These are phyloP conservation scores for Talaromyces sp. DNA, from an alignment of 2,329 filamentous ascomycete genomes.

Conservation along the genomic window DNA sequence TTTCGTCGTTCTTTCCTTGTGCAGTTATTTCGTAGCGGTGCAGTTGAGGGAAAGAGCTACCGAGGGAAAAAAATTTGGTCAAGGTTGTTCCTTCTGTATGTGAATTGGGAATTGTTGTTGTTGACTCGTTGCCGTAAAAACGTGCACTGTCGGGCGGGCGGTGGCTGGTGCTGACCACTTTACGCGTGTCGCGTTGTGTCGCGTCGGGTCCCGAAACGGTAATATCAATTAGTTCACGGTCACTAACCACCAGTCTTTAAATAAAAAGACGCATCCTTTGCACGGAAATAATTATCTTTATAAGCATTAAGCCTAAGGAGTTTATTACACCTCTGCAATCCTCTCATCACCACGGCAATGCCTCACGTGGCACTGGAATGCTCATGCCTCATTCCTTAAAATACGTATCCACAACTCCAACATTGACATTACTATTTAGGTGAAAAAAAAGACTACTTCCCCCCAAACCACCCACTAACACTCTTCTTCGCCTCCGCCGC, in stretches of 20 bases:
- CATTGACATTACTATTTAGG: background rate
- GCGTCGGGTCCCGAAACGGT: background rate
- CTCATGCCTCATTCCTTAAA: background rate
- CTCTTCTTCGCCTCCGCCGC: conserved; percentile 78
- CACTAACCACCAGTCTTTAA: too few species aligned
- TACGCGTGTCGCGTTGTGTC: background rate
- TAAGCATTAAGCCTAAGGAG: background rate
- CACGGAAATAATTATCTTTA: background rate
- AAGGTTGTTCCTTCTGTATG: background rate
- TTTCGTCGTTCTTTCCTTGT: background rate
- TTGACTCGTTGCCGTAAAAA: background rate
- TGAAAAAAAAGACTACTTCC: conserved; percentile 16
- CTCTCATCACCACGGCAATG: conserved; percentile 9
- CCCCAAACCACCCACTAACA: conserved; percentile 79
- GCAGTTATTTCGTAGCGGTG: background rate
- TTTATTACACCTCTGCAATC: background rate
- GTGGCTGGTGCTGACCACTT: background rate
- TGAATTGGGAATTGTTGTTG: background rate
- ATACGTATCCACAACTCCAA: too few species aligned
- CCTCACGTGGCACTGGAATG: conserved; percentile 3
- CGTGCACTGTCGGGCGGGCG: background rate
- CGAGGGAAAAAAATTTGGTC: too few species aligned
- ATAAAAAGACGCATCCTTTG: background rate
- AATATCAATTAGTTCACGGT: background rate
- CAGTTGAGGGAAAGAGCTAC: background rate